Evolutionary conservation across 495 filamentous ascomycete species (phyloP).

Genomic region (Pyronema domesticum): DNA sequence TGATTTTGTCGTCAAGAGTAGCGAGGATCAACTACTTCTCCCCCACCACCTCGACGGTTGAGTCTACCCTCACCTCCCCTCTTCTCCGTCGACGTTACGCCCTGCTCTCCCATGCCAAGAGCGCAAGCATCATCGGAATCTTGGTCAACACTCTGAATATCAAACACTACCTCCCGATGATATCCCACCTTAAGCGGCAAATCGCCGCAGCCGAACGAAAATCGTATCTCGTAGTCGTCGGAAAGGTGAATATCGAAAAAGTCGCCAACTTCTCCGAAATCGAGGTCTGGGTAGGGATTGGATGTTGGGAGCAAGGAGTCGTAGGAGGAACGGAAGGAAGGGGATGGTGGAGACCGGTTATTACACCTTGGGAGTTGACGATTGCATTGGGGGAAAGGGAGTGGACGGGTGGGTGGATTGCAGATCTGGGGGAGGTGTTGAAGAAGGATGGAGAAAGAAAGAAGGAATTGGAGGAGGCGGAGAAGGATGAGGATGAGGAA

Average conservation of each 20-base stretch:
- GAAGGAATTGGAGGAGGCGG: constrained; percentile 8
- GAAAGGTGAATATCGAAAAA: constrained; percentile 89
- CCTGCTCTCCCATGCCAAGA: constrained; percentile 61
- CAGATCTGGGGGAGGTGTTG: constrained; percentile 28
- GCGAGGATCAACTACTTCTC: constrained; percentile 54
- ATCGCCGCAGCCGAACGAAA: constrained; percentile 75
- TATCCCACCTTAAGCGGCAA: constrained; percentile 47
- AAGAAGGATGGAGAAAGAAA: constrained; percentile 13
- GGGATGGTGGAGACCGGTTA: constrained; percentile 58
- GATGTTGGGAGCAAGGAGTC: constrained; percentile 91
- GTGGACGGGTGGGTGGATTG: constrained; percentile 28
- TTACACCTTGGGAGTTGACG: constrained; percentile 82
- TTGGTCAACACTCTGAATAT: constrained; percentile 88
- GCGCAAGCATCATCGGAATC: constrained; percentile 71
- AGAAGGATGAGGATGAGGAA: constrained; percentile 15
- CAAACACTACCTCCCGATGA: constrained; percentile 67
- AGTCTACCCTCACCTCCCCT: constrained; percentile 22
- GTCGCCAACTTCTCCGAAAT: constrained; percentile 91
- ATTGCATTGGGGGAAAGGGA: constrained; percentile 39
- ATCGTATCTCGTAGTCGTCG: constrained; percentile 86
- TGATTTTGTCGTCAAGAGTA: constrained; percentile 74
- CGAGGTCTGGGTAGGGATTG: constrained; percentile 90
- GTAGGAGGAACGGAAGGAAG: constrained; percentile 29
- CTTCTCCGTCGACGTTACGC: constrained; percentile 75
- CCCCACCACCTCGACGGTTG: constrained; percentile 29